Evolutionary conservation across 2,329 filamentous ascomycete genomes (phyloP).

Genomic region (Aureobasidium sp.): DNA sequence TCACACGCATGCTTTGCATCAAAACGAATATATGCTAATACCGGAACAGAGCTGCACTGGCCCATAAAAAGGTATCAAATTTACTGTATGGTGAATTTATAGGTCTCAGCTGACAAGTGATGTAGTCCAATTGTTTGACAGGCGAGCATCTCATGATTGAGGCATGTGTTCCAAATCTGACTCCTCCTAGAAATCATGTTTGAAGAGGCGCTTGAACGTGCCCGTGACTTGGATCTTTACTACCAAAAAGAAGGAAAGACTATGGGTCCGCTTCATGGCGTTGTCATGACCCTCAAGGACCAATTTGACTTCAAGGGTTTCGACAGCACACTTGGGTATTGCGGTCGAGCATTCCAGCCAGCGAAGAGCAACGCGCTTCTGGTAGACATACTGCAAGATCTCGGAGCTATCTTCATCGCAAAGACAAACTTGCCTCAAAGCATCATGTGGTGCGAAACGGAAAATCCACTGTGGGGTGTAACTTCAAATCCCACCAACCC

Average conservation of each 20-base stretch:
- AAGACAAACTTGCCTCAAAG: constrained; percentile 43
- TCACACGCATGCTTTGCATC: no score
- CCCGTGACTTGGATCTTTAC: background rate
- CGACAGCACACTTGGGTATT: constrained; percentile 48
- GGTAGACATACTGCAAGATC: constrained; percentile 40
- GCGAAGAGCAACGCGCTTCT: constrained; percentile 44
- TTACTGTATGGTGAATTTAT: no score
- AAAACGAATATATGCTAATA: no score
- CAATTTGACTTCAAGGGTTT: constrained; percentile 49
- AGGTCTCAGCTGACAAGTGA: background rate
- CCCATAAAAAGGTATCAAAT: background rate
- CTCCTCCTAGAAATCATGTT: background rate
- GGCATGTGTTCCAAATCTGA: no score
- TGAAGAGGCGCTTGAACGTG: background rate
- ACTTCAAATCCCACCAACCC: background rate
- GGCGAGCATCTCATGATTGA: background rate
- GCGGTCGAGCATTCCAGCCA: constrained; percentile 38
- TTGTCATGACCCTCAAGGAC: constrained; percentile 41
- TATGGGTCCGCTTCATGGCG: constrained; percentile 29
- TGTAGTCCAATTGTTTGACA: background rate
- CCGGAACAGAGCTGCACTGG: no score
- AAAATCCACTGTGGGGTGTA: background rate
- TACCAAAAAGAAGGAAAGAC: constrained; percentile 34
- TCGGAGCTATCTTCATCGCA: constrained; percentile 47
- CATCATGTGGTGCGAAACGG: constrained; percentile 22